These are phyloP conservation scores for Terana coerulea DNA, from an alignment of 768 basidiomycete genomes.

Conservation along the genomic window DNA sequence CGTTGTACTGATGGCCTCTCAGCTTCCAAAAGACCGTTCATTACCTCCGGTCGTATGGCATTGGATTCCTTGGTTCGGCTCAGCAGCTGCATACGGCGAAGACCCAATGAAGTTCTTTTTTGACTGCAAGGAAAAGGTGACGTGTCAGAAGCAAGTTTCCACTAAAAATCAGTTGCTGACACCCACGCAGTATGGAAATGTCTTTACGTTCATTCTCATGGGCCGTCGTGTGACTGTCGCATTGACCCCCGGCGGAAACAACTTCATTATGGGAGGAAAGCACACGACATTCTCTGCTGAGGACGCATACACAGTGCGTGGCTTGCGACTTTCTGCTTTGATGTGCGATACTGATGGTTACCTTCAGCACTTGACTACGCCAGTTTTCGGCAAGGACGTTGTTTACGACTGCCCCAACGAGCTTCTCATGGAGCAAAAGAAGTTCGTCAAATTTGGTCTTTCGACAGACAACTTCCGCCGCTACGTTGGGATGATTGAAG, in stretches of 20 bases:
- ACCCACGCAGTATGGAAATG: constrained; percentile 74
- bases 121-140: constrained; percentile 71
- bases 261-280: constrained; percentile 93
- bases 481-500: constrained; percentile 56
- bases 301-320: constrained; percentile 87
- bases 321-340: constrained; percentile 9
- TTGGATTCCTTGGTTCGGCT: constrained; percentile 86
- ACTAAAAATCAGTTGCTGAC: not conserved
- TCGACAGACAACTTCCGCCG: constrained; percentile 86
- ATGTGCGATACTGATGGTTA: constrained; percentile 1
- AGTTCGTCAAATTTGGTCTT: constrained; percentile 94
- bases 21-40: constrained; percentile 69
- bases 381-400: constrained; percentile 95
- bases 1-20: constrained; percentile 2
- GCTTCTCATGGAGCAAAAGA: constrained; percentile 98
- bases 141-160: not conserved
- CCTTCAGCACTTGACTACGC: constrained; percentile 80
- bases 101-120: constrained; percentile 91
- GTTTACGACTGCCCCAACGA: constrained; percentile 98
- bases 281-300: constrained; percentile 90
- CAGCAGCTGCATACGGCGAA: constrained; percentile 84
- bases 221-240: constrained; percentile 91
- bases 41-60: constrained; percentile 93
- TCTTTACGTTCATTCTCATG: constrained; percentile 93
- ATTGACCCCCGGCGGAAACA: constrained; percentile 87